A percentile compares a stretch with the other conserved stretches of the same genome.
phyloP scores from a whole-genome alignment of 2,329 filamentous ascomycete species.

The Nemania sp. region DNA sequence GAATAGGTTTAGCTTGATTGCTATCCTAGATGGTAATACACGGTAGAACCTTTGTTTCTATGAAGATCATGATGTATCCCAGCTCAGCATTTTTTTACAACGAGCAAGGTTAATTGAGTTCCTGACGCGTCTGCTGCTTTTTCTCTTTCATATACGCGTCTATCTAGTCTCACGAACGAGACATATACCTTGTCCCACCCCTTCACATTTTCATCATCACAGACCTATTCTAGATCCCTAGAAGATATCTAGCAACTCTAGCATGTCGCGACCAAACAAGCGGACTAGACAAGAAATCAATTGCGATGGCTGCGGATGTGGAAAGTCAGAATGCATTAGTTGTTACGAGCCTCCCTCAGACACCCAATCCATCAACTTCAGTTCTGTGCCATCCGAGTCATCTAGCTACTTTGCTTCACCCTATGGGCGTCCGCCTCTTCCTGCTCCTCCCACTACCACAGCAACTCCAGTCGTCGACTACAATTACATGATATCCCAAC shows the following conservation, averaged over 20 bases:
- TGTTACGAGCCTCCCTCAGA: not conserved
- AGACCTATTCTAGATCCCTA: not conserved
- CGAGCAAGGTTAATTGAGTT: not conserved
- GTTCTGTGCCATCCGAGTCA: not conserved
- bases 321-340: not conserved
- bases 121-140: not conserved
- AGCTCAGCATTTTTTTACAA: no score
- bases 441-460: not conserved
- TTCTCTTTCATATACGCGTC: not conserved
- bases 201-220: not conserved
- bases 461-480: not conserved
- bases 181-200: not conserved
- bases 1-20: no score
- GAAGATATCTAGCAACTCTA: no score
- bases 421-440: not conserved
- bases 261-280: conserved; percentile 14
- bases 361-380: not conserved
- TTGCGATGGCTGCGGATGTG: conserved; percentile 4
- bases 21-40: no score
- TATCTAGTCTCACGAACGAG: not conserved
- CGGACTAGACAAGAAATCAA: conserved; percentile 10
- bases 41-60: no score
- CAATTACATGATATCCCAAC: conserved; percentile 14
- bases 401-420: not conserved
- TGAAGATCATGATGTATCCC: no score